A percentile compares a stretch with the other conserved stretches of the same genome.
Conservation (phyloP, 331 rosid species). For the Spiraea crenata region DNA sequence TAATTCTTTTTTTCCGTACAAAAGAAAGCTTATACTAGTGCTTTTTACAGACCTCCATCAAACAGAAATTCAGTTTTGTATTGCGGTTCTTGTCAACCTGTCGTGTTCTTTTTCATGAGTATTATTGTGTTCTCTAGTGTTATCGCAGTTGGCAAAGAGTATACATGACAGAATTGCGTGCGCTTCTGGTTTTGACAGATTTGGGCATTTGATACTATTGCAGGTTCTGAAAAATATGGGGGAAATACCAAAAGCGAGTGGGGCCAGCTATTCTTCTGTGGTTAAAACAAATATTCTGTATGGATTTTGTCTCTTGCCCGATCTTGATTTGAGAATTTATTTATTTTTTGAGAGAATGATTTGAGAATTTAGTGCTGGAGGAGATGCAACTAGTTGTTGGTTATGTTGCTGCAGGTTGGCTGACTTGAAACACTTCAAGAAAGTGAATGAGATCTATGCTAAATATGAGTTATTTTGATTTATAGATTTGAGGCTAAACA, state of each 20-base stretch:
- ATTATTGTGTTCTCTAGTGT: background rate
- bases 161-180: background rate
- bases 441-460: conserved; percentile 76
- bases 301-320: conserved; percentile 13
- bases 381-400: conserved; percentile 11
- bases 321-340: background rate
- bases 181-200: background rate
- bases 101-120: background rate
- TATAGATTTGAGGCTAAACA: conserved; percentile 9
- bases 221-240: conserved; percentile 86
- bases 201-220: conserved; percentile 1
- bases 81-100: background rate
- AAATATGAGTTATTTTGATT: conserved; percentile 56
- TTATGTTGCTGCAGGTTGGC: conserved; percentile 38
- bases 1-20: background rate
- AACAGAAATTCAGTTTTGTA: background rate
- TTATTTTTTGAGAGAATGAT: background rate
- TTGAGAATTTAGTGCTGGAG: background rate
- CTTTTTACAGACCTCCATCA: background rate
- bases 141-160: background rate
- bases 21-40: background rate
- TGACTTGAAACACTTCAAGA: conserved; percentile 81
- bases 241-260: conserved; percentile 83
- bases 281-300: conserved; percentile 88
- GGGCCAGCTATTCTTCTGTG: conserved; percentile 67